These are phyloP conservation scores for Xylariales sp. DNA, from an alignment of 2,329 filamentous ascomycete species.

Conservation along the genomic window DNA sequence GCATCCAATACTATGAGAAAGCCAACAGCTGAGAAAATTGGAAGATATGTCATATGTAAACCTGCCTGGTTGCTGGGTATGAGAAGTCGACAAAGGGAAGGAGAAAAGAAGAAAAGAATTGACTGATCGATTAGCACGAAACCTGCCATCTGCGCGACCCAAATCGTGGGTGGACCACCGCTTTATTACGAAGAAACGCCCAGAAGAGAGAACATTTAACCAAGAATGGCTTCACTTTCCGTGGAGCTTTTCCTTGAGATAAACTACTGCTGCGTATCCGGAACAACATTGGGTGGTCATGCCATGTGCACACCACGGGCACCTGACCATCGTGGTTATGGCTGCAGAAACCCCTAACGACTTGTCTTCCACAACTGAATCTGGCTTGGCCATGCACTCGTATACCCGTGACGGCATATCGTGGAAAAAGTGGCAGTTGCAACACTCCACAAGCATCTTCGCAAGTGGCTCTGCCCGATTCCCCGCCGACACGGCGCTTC, in stretches of 20 bases:
- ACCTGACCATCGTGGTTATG: constrained; percentile 72
- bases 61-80: background rate
- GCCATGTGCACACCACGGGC: constrained; percentile 77
- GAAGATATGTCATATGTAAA: constrained; percentile 8
- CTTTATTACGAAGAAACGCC: background rate
- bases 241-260: constrained; percentile 73
- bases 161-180: background rate
- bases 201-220: background rate
- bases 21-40: constrained; percentile 19
- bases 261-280: constrained; percentile 74
- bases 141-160: background rate
- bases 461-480: constrained; percentile 58
- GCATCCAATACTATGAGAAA: constrained; percentile 34
- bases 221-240: constrained; percentile 41
- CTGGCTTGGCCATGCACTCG: constrained; percentile 71
- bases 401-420: constrained; percentile 74
- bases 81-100: constrained; percentile 27
- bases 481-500: constrained; percentile 36
- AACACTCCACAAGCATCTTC: constrained; percentile 75
- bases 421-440: constrained; percentile 72
- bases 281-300: constrained; percentile 77
- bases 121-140: background rate
- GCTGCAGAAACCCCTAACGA: constrained; percentile 65
- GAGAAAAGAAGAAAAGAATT: background rate
- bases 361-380: constrained; percentile 64